Evolutionary conservation across 148 eudicot genomes (phyloP).

Genomic region (Polygonum aviculare): DNA sequence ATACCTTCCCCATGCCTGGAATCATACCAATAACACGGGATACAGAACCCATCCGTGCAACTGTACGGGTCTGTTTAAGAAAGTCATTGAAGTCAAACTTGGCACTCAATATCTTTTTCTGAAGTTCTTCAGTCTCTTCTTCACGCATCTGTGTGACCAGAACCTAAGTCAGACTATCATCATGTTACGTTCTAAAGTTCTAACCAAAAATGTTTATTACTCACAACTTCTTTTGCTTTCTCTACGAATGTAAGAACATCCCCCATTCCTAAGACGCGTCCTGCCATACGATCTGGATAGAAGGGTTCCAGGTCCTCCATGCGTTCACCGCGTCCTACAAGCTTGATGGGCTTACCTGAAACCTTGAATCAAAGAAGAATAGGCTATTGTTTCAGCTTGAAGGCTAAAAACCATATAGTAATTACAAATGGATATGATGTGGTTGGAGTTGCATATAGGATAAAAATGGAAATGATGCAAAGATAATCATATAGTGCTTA

Average conservation of each 20-base stretch:
- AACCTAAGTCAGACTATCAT: neutral
- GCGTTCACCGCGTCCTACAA: conserved; percentile 93
- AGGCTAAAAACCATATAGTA: neutral
- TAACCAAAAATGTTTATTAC: neutral
- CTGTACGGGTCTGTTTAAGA: conserved; percentile 90
- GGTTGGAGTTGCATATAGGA: neutral
- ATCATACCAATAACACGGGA: conserved; percentile 97
- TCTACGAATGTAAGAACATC: conserved; percentile 97
- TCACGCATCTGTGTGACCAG: conserved; percentile 57
- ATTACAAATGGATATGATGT: neutral
- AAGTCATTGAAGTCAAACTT: conserved; percentile 96
- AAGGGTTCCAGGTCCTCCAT: conserved; percentile 99
- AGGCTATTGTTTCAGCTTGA: neutral
- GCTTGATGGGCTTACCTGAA: conserved; percentile 98
- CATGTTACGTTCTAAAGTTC: neutral
- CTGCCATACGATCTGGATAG: conserved; percentile 99
- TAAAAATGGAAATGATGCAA: neutral
- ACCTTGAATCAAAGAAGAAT: conserved; percentile 34
- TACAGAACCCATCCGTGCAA: conserved; percentile 97
- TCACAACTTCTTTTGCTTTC: conserved; percentile 94
- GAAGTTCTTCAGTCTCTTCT: conserved; percentile 94
- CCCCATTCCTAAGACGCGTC: conserved; percentile 96
- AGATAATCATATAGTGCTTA: conserved; percentile 46
- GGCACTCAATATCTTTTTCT: conserved; percentile 92
- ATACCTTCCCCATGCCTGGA: conserved; percentile 98